Evolutionary conservation across 495 filamentous ascomycete species (phyloP).

Genomic region (Chaetomidium leptoderma): DNA sequence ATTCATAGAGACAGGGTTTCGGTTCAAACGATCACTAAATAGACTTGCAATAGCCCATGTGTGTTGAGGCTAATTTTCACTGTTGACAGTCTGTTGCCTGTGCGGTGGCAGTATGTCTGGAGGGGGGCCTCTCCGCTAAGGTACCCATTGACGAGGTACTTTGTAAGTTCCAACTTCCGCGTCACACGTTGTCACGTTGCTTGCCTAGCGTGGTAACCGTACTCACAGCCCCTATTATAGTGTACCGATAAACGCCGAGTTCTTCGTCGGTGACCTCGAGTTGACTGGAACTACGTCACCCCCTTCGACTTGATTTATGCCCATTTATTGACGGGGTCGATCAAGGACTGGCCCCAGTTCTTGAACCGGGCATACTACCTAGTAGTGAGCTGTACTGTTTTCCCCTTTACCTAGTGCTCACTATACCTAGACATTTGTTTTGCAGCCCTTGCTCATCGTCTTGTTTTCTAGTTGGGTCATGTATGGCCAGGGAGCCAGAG

Average conservation of each 20-base stretch:
- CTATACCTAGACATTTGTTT: too few species aligned
- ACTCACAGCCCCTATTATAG: conserved; percentile 18
- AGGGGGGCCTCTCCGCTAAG: too few species aligned
- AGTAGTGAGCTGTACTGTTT: not conserved
- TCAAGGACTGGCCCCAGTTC: conserved; percentile 46
- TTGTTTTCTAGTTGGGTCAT: not conserved
- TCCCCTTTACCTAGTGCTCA: not conserved
- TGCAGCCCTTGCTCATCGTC: conserved; percentile 6
- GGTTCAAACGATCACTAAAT: too few species aligned
- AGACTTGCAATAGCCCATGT: too few species aligned
- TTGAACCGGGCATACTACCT: conserved; percentile 20
- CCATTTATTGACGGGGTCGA: conserved; percentile 43
- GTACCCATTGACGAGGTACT: too few species aligned
- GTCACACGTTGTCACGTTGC: too few species aligned
- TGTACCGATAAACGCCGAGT: conserved; percentile 50
- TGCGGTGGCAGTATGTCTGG: too few species aligned
- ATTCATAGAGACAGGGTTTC: too few species aligned
- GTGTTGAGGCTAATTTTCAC: too few species aligned
- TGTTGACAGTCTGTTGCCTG: too few species aligned
- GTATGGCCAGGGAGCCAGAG: not conserved
- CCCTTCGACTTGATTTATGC: conserved; percentile 28
- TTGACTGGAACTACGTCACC: conserved; percentile 39
- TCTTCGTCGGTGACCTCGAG: conserved; percentile 55
- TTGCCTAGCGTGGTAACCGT: not conserved
- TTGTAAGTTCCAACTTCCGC: too few species aligned